Percentiles rank a stretch among this genome's conserved stretches.
These are phyloP conservation scores for Aspergillus bridgeri DNA, from an alignment of 495 filamentous ascomycete genomes.

Conservation along the genomic window DNA sequence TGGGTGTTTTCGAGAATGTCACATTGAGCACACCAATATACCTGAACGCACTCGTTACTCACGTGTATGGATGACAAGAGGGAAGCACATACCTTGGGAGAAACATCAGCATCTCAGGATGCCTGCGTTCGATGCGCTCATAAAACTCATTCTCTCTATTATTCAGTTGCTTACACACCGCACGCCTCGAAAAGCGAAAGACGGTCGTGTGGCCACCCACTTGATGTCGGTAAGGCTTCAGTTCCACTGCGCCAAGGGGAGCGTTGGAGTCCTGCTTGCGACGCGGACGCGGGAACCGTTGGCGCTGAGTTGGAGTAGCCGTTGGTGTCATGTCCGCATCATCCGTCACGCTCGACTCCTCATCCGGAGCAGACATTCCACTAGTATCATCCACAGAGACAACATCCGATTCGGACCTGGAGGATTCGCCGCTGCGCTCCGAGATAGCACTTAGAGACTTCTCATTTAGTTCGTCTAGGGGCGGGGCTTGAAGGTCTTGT, in stretches of 20 bases:
- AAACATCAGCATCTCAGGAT: slow-evolving; percentile 86
- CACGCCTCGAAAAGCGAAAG: slow-evolving; percentile 90
- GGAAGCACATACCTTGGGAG: slow-evolving; percentile 73
- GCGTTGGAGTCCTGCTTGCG: slow-evolving; percentile 37
- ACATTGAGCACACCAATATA: slow-evolving; percentile 98
- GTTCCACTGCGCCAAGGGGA: slow-evolving; percentile 85
- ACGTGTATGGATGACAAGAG: slow-evolving; percentile 11
- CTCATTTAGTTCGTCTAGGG: slow-evolving; percentile 32
- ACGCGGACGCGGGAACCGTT: slow-evolving; percentile 30
- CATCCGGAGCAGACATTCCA: slow-evolving; percentile 42
- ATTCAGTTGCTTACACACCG: slow-evolving; percentile 96
- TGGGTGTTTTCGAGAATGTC: slow-evolving; percentile 82
- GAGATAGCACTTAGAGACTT: slow-evolving; percentile 34
- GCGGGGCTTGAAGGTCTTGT: slow-evolving; percentile 32
- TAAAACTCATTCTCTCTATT: slow-evolving; percentile 98
- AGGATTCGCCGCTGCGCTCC: slow-evolving; percentile 39
- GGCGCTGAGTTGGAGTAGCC: slow-evolving; percentile 48
- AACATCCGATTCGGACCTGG: slow-evolving; percentile 58
- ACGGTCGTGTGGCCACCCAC: slow-evolving; percentile 95
- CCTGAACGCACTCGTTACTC: slow-evolving; percentile 47
- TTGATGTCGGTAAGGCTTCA: slow-evolving; percentile 96
- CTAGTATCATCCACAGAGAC: slow-evolving; percentile 53
- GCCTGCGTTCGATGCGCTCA: slow-evolving; percentile 85
- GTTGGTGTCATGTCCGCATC: slow-evolving; percentile 61
- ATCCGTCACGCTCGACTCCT: slow-evolving; percentile 52